Conservation (phyloP, 2,329 filamentous ascomycete species). For the Apiospora arundinis region DNA sequence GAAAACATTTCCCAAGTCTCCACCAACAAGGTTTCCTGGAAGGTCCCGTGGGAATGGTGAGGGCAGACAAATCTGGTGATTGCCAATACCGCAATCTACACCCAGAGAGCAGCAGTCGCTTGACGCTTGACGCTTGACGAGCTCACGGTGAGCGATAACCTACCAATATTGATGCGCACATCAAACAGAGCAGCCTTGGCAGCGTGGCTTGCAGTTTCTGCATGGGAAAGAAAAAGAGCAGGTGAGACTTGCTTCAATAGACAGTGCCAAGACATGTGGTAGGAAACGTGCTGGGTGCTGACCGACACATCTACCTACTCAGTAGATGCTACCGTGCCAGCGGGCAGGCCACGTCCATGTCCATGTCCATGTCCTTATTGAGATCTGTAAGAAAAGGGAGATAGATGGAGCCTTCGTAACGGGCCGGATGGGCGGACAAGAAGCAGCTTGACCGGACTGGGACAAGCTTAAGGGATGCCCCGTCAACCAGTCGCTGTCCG, state of each 20-base stretch:
- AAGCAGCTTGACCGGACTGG: constrained; percentile 4
- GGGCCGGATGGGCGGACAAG: constrained; percentile 14
- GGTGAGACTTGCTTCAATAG: constrained; percentile 7
- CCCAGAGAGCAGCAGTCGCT: not conserved
- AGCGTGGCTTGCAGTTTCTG: not conserved
- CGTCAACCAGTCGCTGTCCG: constrained; percentile 14
- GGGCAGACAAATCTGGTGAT: not conserved
- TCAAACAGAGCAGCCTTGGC: not conserved
- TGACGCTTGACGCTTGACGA: not conserved
- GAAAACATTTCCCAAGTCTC: not conserved
- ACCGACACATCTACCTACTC: not conserved
- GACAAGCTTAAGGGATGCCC: constrained; percentile 14
- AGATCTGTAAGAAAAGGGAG: constrained; percentile 15
- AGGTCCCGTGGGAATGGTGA: not conserved
- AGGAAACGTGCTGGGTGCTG: not conserved
- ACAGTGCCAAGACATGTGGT: not conserved
- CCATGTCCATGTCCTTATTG: constrained; percentile 1
- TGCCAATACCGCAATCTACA: not conserved
- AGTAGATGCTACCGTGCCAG: not conserved
- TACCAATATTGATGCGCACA: not conserved
- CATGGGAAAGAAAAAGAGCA: not conserved
- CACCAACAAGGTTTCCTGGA: not conserved
- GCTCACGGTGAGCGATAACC: not conserved
- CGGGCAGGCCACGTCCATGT: not conserved
- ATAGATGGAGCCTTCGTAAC: constrained; percentile 16